Conservation (phyloP, 2,329 filamentous ascomycete species). For the Venturiaceae sp. region DNA sequence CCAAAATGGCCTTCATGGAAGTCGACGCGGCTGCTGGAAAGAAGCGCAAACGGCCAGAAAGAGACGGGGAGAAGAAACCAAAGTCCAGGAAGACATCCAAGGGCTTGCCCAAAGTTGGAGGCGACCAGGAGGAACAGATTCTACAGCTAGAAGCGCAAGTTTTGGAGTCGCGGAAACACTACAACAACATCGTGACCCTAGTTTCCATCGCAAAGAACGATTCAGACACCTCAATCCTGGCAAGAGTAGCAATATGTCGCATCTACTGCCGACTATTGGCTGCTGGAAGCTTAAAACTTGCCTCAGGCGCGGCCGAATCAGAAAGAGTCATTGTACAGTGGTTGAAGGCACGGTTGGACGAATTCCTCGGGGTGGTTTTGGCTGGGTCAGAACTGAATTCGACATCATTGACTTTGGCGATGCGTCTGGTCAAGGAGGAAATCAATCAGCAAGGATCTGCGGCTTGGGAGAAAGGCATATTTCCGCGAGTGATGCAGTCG, state of each 20-base stretch:
- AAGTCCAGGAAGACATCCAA: neutral
- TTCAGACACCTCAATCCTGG: conserved; percentile 30
- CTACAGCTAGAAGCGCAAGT: conserved; percentile 64
- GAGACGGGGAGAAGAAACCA: neutral
- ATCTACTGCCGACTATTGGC: conserved; percentile 76
- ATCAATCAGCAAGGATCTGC: conserved; percentile 54
- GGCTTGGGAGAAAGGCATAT: conserved; percentile 58
- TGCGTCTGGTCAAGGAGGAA: conserved; percentile 78
- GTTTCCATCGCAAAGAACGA: conserved; percentile 39
- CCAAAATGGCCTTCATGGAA: conserved; percentile 5
- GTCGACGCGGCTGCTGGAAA: conserved; percentile 4
- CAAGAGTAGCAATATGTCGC: conserved; percentile 73
- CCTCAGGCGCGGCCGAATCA: conserved; percentile 42
- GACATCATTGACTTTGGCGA: conserved; percentile 66
- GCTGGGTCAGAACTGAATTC: conserved; percentile 53
- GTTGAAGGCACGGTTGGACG: conserved; percentile 64
- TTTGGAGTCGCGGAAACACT: conserved; percentile 76
- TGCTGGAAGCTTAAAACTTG: conserved; percentile 57
- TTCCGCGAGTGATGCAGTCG: conserved; percentile 53
- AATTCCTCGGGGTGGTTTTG: conserved; percentile 58
- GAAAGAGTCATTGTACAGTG: conserved; percentile 67
- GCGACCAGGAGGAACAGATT: conserved; percentile 1
- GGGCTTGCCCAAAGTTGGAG: neutral
- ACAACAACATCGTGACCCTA: conserved; percentile 77
- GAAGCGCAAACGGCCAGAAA: conserved; percentile 6